Percentiles rank a stretch among this genome's conserved stretches.
These are phyloP conservation scores for Cucumis cinereus DNA, from an alignment of 306 rosid genomes.

Conservation along the genomic window DNA sequence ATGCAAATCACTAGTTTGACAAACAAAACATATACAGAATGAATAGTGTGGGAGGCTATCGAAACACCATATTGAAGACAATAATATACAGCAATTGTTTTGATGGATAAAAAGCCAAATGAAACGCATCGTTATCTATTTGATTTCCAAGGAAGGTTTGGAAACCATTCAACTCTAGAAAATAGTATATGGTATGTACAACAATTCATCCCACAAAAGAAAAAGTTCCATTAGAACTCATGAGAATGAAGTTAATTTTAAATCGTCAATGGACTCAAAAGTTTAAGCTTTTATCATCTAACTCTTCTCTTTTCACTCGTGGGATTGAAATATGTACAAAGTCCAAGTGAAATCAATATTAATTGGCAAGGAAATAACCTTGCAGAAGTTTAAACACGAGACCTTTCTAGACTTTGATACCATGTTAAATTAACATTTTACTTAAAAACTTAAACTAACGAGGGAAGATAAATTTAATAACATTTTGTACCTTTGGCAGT, in stretches of 20 bases:
- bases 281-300: too few relatives aligned
- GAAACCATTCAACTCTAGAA: background rate
- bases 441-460: too few relatives aligned
- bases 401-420: too few relatives aligned
- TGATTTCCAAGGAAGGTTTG: background rate
- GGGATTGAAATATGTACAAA: too few relatives aligned
- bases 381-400: too few relatives aligned
- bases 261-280: too few relatives aligned
- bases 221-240: background rate
- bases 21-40: background rate
- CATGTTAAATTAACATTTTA: too few relatives aligned
- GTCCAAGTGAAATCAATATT: too few relatives aligned
- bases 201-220: background rate
- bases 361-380: too few relatives aligned
- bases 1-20: background rate
- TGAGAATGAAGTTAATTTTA: background rate
- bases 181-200: background rate
- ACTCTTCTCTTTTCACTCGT: too few relatives aligned
- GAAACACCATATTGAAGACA: background rate
- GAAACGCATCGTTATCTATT: background rate
- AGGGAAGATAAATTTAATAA: background rate
- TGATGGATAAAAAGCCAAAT: background rate
- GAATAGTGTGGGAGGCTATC: background rate
- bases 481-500: conserved; percentile 21
- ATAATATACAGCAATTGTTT: background rate